Evolutionary conservation across 148 eudicot species (phyloP).

Genomic region (Fagopyrum esculentum): DNA sequence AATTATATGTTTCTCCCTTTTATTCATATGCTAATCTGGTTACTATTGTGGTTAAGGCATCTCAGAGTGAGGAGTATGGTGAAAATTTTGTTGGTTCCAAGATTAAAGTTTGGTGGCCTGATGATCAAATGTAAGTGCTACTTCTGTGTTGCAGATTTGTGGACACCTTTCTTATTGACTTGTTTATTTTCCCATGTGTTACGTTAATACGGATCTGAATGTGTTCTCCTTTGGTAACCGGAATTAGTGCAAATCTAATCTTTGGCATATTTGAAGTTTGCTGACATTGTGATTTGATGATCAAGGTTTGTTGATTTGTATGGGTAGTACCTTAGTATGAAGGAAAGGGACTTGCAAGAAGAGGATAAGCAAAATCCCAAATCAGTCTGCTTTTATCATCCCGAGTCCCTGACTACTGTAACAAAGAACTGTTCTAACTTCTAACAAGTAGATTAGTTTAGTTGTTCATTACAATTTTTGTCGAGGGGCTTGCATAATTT

Average conservation of each 20-base stretch:
- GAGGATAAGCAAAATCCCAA: not conserved
- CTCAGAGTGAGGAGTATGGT: not conserved
- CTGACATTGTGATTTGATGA: not conserved
- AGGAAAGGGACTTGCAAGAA: not conserved
- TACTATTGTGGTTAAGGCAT: not conserved
- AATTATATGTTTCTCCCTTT: not conserved
- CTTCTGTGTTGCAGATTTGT: not conserved
- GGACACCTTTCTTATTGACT: not conserved
- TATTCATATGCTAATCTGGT: not conserved
- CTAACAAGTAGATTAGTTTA: not conserved
- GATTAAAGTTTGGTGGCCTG: conserved; percentile 16
- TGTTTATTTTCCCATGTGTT: not conserved
- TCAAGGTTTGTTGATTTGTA: not conserved
- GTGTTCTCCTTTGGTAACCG: not conserved
- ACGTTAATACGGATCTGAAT: not conserved
- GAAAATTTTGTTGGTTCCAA: conserved; percentile 11
- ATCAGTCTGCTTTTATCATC: not conserved
- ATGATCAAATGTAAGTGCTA: conserved; percentile 12
- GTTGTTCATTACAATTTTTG: not conserved
- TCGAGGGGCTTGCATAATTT: not conserved
- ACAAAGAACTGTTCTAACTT: not conserved
- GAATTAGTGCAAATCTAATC: not conserved
- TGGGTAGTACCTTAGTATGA: not conserved
- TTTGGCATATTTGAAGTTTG: not conserved
- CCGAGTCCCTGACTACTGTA: not conserved